Evolutionary conservation across 1,284 basidiomycete species (phyloP), one percentile per base, ranked within the genome.

Genomic region (Hypsizygus ulmarius): DNA sequence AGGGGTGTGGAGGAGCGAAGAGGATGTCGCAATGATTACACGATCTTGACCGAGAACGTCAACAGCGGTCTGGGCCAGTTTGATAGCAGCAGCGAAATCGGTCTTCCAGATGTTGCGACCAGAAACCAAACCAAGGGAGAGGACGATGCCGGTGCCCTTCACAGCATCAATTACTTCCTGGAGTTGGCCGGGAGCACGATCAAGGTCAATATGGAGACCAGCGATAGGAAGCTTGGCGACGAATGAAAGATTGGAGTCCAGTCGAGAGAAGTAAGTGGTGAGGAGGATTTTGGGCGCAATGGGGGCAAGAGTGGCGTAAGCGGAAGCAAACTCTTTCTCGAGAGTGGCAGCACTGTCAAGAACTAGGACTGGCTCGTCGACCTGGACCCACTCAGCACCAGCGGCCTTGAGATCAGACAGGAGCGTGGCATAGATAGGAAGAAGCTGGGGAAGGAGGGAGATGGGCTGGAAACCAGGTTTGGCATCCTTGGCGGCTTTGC

Each of bases 51-150:
- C 93, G 61, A 97, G 85, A 39, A 74, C 77, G 45, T 84, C 81
- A 61, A 95, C 74, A 45, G 93, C 95, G 71, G 89, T 91, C 77
- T 96, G 84, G 52, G 83, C 93, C 44, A 84, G 73, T 65, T 87
- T 84, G 73, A 96, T 80, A 51, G 92, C 88, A 44, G 83, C 86
- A 59, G 79, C 75, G 64, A 99, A 87, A 75, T 99, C 96, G 55
- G 87, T 91, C 85, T 99, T 99, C 97, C 97, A 99, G 76, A 99
- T 93, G 81, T 99, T 99, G 67, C 97, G 93, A 55, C 97, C 97
- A 36, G 97, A 99, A 57, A 99, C 91, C 55, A 99, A 71, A 75
- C 97, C 97, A 57, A 99, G 87, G 50, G 97, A 99, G 50, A 99
- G 80, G 54, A 86, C 69, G 58, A 95, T 82, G 67, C 75, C 74